phyloP scores from a whole-genome alignment of 2,329 filamentous ascomycete genomes.

The Beauveria sp. region DNA sequence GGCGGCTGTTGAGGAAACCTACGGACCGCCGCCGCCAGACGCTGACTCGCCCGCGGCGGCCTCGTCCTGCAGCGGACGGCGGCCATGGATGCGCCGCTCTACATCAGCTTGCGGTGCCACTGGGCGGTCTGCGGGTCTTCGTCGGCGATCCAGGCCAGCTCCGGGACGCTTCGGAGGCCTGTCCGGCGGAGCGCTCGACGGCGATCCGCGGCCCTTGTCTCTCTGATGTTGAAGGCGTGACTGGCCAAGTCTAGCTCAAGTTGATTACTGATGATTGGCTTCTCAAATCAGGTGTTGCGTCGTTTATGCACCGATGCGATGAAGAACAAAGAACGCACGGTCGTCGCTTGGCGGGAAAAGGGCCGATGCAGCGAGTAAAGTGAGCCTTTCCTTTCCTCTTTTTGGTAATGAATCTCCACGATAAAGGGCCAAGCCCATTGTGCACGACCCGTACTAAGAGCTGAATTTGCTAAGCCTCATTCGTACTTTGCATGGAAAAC shows the following conservation, averaged over 20 bases:
- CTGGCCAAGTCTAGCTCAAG: background rate
- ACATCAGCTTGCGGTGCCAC: conserved; percentile 11
- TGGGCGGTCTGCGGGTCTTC: conserved; percentile 9
- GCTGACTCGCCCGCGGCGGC: background rate
- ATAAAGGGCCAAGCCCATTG: background rate
- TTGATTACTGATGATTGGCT: background rate
- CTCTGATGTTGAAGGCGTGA: conserved; percentile 3
- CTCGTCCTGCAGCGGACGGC: background rate
- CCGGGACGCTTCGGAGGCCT: conserved; percentile 11
- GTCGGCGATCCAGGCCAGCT: conserved; percentile 13
- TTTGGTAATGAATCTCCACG: background rate
- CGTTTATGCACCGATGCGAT: background rate
- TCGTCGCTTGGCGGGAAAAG: conserved; percentile 8
- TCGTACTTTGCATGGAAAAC: background rate
- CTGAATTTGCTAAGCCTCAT: background rate
- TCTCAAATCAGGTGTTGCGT: background rate
- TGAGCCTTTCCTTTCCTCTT: background rate
- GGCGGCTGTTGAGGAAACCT: conserved; percentile 13
- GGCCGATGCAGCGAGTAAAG: background rate
- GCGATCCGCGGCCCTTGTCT: conserved; percentile 3
- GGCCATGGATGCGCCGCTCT: conserved; percentile 10
- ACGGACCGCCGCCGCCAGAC: background rate
- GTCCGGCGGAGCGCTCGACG: conserved; percentile 11
- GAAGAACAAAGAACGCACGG: background rate
- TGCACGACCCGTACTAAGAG: background rate